A percentile compares a stretch with the other conserved stretches of the same genome.
Conservation (phyloP, 257 asterid genomes). For the Plantago major region DNA sequence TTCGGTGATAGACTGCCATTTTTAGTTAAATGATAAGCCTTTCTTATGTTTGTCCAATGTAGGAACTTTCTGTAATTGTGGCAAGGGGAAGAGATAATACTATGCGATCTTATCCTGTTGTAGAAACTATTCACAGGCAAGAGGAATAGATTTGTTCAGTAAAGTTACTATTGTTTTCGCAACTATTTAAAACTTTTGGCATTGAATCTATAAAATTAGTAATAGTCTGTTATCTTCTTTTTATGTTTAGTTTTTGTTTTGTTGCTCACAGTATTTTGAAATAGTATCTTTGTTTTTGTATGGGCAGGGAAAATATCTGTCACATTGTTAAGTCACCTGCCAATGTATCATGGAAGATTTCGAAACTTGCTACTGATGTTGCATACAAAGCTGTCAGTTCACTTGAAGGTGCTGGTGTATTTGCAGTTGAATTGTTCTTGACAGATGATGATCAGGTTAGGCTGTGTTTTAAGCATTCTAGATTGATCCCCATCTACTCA, state of each 20-base stretch:
- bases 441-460: constrained; percentile 88
- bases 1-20: no score
- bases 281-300: neutral
- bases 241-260: constrained; percentile 4
- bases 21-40: neutral
- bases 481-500: neutral
- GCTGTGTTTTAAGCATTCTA: constrained; percentile 6
- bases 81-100: constrained; percentile 85
- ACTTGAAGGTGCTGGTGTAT: constrained; percentile 94
- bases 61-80: constrained; percentile 95
- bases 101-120: constrained; percentile 68
- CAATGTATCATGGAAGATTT: constrained; percentile 66
- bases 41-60: constrained; percentile 14
- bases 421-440: constrained; percentile 89
- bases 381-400: constrained; percentile 78
- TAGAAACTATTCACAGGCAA: constrained; percentile 88
- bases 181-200: neutral
- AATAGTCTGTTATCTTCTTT: constrained; percentile 9
- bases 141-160: constrained; percentile 8
- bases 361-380: constrained; percentile 78
- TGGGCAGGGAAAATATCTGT: constrained; percentile 80
- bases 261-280: neutral
- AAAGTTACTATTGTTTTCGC: neutral
- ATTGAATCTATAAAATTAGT: constrained; percentile 1
- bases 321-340: constrained; percentile 96